Percentiles rank a stretch among this genome's conserved stretches.
These are phyloP conservation scores for Isatis tinctoria DNA, from an alignment of 345 rosid species.

Conservation along the genomic window DNA sequence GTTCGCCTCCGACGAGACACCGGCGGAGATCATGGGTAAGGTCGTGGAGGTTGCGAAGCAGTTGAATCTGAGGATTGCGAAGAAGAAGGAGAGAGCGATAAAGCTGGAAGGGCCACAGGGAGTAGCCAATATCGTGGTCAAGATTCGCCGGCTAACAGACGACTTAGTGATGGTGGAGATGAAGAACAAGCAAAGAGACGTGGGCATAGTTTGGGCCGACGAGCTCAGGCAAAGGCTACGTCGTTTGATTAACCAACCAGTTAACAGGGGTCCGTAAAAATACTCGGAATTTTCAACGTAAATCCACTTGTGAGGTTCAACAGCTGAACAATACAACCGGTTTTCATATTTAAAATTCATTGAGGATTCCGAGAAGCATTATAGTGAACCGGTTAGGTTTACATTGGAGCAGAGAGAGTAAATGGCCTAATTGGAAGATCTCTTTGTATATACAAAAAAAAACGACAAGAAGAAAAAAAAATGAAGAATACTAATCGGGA, in stretches of 20 bases:
- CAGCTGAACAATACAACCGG: neutral
- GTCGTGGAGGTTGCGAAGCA: constrained; percentile 37
- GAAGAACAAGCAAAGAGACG: constrained; percentile 37
- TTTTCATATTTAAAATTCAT: neutral
- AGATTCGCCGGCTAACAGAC: constrained; percentile 45
- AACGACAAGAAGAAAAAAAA: neutral
- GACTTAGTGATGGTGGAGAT: constrained; percentile 55
- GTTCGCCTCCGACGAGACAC: constrained; percentile 45
- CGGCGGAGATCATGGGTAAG: constrained; percentile 40
- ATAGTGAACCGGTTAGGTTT: constrained; percentile 21
- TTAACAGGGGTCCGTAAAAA: constrained; percentile 9
- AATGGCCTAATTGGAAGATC: neutral
- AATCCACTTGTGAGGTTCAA: neutral
- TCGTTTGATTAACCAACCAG: constrained; percentile 42
- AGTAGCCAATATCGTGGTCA: constrained; percentile 36
- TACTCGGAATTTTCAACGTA: neutral
- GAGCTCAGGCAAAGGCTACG: constrained; percentile 42
- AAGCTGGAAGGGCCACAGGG: constrained; percentile 56
- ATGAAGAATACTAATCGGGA: neutral
- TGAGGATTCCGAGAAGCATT: neutral
- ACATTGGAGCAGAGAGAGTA: constrained; percentile 11
- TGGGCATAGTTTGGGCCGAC: constrained; percentile 46
- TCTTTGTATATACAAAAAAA: constrained; percentile 12
- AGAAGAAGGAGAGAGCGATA: constrained; percentile 39
- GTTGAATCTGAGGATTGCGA: constrained; percentile 33